Base-by-base conservation (phyloP, 352 stramenopile genomes). In the Phytophthora cajani region DNA sequence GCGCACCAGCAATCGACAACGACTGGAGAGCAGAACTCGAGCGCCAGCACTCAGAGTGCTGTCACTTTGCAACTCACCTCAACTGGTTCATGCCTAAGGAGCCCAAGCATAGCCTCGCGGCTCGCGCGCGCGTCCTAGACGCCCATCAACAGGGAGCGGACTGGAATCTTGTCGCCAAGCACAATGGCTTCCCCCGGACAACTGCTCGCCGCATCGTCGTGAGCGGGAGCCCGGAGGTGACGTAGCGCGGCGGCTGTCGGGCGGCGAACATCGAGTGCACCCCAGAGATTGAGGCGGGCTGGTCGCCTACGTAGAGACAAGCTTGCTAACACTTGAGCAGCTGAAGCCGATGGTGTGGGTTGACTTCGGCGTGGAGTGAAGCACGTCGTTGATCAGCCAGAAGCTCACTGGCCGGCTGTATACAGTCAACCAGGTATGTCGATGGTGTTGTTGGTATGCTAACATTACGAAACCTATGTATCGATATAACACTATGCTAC, bases 201-300 rank as follows among this genome's bases (percentile, higher is more conserved):
- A 57, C 58, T 21, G 47, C 32, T 12, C 56, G 56, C 23, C 27
- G 16, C 14, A 64, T 64, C 14, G 27, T 64, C 5, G 30, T 40
- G 2, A 17, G n/a, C 11, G 58, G 47, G 2, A 46, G 30, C 17
- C 16, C 30, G 16, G 58, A 51, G 46, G 16, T 40, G 27, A 51
- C 30, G n/a, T 4, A 21, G 46, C 44, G 46, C 12, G 47, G 47
- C 17, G 44, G 58, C 1, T 46, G 27, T 9, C 30, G 27, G 9
- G 32, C 42, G 16, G 42, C 58, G 4, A 61, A 61, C 14, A n/a
- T n/a, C n/a, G n/a, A n/a, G n/a, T n/a, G n/a, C n/a, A n/a, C n/a
- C n/a, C n/a, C 33, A 40, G 33, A 40, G 33, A 40, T 40, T 40
- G 33, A 40, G 33, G 33, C 33, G 33, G 33, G 33, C 33, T 40